Base-by-base conservation (phyloP, 139 green algal genomes). In the Auxenochlorella pyrenoidosa region DNA sequence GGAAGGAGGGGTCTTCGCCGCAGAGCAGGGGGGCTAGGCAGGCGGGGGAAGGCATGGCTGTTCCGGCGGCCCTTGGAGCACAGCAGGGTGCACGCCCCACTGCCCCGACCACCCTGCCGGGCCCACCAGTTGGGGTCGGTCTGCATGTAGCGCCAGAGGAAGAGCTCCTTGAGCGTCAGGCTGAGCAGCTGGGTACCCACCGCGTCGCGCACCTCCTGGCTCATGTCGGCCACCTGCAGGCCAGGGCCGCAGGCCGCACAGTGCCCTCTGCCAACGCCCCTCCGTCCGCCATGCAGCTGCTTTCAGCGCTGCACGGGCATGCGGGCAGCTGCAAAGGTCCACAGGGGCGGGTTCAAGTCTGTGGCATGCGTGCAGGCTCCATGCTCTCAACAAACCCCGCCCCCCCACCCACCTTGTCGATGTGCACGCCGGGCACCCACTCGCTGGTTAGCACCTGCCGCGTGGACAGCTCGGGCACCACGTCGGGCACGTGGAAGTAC, bases 121-220 rank as follows among this genome's bases (percentile, higher is more conserved):
- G 18, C 82, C 1, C 82, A 79, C 82, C 80, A 85, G 80, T 85
- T 85, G 68, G 80, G 80, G 80, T 85, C 97, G 19, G 97, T 99
- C 94, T 98, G 96, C 96, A 98, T 98, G 92, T 97, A 99, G 40
- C 92, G 92, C 95, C 97, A 98, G 41, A 94, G 89, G 87, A 98
- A 99, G 47, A 99, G 94, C 94, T 99, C 97, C 71, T 84, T 86
- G 47, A 99, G 94, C 16, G 97, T 99, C 13, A 98, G 90, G 34
- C 83, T 60, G 86, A 99, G 94, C 89, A 99, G 93, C 72, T 91
- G 86, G 6, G 87, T 91, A 79, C 94, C 97, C n/a, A 99, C 93
- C 3, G 78, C 32, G 81, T 98, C 94, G 36, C 97, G 92, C 66
- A 96, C 91, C 2, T 87, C 87, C 89, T 98, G 95, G 0, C 85